phyloP scores from a whole-genome alignment of 2,329 filamentous ascomycete genomes.

The Plectosphaerella sp. region DNA sequence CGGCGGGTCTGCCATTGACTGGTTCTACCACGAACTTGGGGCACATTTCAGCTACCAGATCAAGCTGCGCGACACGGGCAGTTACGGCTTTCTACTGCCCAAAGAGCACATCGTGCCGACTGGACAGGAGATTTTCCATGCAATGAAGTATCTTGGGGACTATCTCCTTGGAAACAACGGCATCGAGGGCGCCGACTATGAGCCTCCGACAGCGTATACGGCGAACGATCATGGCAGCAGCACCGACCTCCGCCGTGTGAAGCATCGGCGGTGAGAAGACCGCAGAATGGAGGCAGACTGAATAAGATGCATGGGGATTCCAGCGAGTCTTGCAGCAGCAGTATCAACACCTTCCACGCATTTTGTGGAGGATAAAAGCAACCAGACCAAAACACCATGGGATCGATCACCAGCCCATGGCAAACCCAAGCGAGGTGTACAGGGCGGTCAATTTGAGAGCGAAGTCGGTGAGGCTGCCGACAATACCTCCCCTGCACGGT shows the following conservation, averaged over 20 bases:
- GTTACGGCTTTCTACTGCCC: constrained; percentile 88
- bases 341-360: too few relatives aligned
- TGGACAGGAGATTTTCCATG: constrained; percentile 80
- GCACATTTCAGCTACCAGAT: constrained; percentile 89
- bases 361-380: too few relatives aligned
- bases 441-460: constrained; percentile 37
- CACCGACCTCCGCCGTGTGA: constrained; percentile 25
- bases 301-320: constrained; percentile 3
- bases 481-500: constrained; percentile 26
- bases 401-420: constrained; percentile 21
- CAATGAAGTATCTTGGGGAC: constrained; percentile 77
- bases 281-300: too few relatives aligned
- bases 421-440: constrained; percentile 35
- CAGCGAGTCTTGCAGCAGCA: background rate
- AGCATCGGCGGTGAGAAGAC: constrained; percentile 17
- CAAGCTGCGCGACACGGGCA: constrained; percentile 89
- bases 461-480: constrained; percentile 28
- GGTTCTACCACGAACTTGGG: constrained; percentile 85
- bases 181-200: constrained; percentile 39
- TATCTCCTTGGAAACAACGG: constrained; percentile 71
- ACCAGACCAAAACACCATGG: too few relatives aligned
- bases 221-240: constrained; percentile 3
- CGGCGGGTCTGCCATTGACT: constrained; percentile 86
- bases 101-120: constrained; percentile 83
- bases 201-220: background rate